Evolutionary conservation across 176 grass and related monocot species (phyloP).

Genomic region (Aegilops tauschii): DNA sequence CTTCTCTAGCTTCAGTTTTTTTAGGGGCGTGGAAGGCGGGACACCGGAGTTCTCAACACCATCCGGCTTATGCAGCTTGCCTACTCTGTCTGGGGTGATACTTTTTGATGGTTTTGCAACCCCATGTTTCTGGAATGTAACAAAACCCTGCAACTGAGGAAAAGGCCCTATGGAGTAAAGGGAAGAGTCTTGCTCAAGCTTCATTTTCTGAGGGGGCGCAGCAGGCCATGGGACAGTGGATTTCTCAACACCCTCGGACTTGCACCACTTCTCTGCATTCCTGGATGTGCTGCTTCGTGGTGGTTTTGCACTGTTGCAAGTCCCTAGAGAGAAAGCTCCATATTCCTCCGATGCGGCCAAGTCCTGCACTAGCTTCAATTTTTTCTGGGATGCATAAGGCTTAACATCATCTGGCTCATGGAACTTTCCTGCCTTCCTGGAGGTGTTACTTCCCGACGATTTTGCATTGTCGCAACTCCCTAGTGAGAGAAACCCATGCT

Average conservation of each 20-base stretch:
- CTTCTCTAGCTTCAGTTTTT: neutral
- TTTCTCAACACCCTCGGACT: constrained; percentile 9
- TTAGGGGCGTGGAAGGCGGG: neutral
- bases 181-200: neutral
- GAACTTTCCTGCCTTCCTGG: constrained; percentile 2
- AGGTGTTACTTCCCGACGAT: neutral
- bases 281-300: neutral
- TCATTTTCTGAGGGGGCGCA: neutral
- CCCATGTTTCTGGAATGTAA: too few relatives aligned
- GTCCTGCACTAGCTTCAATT: constrained; percentile 2
- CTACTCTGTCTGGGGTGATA: neutral
- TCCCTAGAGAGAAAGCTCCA: neutral
- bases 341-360: neutral
- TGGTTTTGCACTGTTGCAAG: neutral
- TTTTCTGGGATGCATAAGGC: constrained; percentile 5
- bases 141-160: too few relatives aligned
- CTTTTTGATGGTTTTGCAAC: neutral
- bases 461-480: neutral
- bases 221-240: neutral
- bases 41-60: neutral
- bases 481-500: constrained; percentile 4
- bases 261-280: neutral
- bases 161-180: too few relatives aligned
- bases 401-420: neutral
- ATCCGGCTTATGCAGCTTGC: neutral